phyloP scores from a whole-genome alignment of 1,284 basidiomycete species.

The Athelia psychrophila region DNA sequence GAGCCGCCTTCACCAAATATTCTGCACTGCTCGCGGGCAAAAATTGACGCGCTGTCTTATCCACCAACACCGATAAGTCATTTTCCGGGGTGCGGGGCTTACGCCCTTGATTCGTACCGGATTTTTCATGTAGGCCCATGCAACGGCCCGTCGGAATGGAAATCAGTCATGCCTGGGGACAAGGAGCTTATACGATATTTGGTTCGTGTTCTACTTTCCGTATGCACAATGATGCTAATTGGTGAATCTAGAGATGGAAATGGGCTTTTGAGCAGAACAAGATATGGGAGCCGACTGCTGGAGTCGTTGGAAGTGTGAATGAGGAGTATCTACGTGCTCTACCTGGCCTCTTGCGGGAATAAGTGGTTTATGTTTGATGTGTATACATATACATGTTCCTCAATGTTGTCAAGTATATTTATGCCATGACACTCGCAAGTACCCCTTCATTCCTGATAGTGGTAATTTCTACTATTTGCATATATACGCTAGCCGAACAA shows the following conservation, averaged over 20 bases:
- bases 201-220: constrained; percentile 29
- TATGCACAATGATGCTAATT: background rate
- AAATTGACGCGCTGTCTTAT: constrained; percentile 23
- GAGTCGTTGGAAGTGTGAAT: constrained; percentile 33
- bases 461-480: too few species aligned
- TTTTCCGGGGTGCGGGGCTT: constrained; percentile 55
- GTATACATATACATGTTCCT: too few species aligned
- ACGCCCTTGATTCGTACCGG: constrained; percentile 66
- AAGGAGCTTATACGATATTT: constrained; percentile 61
- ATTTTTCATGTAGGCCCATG: constrained; percentile 49
- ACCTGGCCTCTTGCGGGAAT: background rate
- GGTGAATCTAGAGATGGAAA: constrained; percentile 48
- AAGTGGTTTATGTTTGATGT: too few species aligned
- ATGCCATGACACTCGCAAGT: too few species aligned
- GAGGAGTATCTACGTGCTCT: constrained; percentile 28
- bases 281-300: constrained; percentile 44
- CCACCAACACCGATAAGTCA: constrained; percentile 47
- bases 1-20: constrained; percentile 34
- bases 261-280: constrained; percentile 51
- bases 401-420: too few species aligned
- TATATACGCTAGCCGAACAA: too few species aligned
- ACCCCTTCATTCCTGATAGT: too few species aligned
- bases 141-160: constrained; percentile 46
- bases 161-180: constrained; percentile 51
- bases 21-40: constrained; percentile 21